Evolutionary conservation across 106 monocot genomes (phyloP), one percentile per base, ranked within the genome.

Genomic region (Agapanthus africanus): DNA sequence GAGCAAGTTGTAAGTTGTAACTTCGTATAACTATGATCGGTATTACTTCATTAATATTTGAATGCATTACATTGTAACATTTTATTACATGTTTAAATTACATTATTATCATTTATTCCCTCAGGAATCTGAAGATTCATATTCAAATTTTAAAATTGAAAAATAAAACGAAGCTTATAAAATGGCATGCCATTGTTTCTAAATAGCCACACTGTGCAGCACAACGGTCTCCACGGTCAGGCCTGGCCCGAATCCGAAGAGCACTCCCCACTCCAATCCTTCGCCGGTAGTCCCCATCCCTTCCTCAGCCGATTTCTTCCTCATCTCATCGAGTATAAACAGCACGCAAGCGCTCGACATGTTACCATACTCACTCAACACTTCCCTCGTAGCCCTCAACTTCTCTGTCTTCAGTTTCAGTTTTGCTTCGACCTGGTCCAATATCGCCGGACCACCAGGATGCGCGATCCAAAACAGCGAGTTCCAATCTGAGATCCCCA

Each of bases 401-500:
- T 61, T 71, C 61, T 71, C 61, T 0, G 61, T 0, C 19, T 71
- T 32, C 5, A 71, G 61, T 0, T 40, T 40, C 11, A 71, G 60
- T 35, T 62, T 60, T 16, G 5, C 59, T 40, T 71, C 71, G 0
- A 71, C 61, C 26, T 71, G 60, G 21, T 71, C 71, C 16, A 71
- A 31, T 31, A 71, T 71, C 0, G 71, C 71, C 30, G 71, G 71
- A 4, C 71, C 71, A 28, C 71, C 71, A 13, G 71, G 71, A 27
- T 71, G 71, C 18, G 71, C 71, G 16, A 71, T 44, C 71, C 71
- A 71, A 21, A 71, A 71, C 7, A 71, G 18, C 0, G 59, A 59
- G 31, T 71, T 71, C 60, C 61, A 71, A 23, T 71, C 71, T 7
- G 15, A 15, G 0, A 71, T 40, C 11, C 61, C 61, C 1, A 71